These are phyloP conservation scores for Tetrapisispora fleetii DNA, from an alignment of 805 yeast species.

Conservation along the genomic window DNA sequence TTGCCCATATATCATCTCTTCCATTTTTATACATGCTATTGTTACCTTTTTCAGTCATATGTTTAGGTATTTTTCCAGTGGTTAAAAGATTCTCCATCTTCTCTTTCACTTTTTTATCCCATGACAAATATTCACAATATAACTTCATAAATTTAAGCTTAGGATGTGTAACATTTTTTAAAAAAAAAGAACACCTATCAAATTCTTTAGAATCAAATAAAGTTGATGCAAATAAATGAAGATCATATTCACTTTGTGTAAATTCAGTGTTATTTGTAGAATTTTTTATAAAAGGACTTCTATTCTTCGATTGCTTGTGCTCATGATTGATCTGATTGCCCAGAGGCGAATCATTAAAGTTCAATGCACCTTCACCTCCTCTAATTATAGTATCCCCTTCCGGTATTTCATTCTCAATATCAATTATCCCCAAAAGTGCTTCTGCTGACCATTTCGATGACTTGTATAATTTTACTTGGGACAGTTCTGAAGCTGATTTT, in stretches of 20 bases:
- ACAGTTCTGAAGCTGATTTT: conserved; percentile 36
- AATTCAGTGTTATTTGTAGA: conserved; percentile 7
- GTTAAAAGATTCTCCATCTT: conserved; percentile 58
- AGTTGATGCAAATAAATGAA: conserved; percentile 52
- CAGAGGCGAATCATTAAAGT: conserved; percentile 14
- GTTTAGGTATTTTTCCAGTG: conserved; percentile 18
- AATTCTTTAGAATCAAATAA: conserved; percentile 80
- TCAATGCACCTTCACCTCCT: conserved; percentile 1
- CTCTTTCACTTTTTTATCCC: conserved; percentile 68
- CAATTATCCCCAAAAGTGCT: conserved; percentile 54
- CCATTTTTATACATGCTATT: not conserved
- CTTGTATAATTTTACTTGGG: conserved; percentile 50
- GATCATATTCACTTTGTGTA: conserved; percentile 32
- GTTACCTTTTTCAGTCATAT: conserved; percentile 4
- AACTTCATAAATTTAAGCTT: conserved; percentile 48
- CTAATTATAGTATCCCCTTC: conserved; percentile 1
- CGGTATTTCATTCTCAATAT: not conserved
- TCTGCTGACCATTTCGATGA: conserved; percentile 83
- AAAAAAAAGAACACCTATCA: conserved; percentile 57
- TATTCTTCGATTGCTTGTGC: not conserved
- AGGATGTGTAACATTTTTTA: conserved; percentile 43
- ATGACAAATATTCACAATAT: conserved; percentile 62
- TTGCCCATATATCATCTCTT: not conserved
- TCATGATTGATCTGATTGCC: conserved; percentile 8
- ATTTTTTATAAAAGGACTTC: not conserved